phyloP scores from a whole-genome alignment of 2,329 filamentous ascomycete species.

The Colletotrichum sublineola region DNA sequence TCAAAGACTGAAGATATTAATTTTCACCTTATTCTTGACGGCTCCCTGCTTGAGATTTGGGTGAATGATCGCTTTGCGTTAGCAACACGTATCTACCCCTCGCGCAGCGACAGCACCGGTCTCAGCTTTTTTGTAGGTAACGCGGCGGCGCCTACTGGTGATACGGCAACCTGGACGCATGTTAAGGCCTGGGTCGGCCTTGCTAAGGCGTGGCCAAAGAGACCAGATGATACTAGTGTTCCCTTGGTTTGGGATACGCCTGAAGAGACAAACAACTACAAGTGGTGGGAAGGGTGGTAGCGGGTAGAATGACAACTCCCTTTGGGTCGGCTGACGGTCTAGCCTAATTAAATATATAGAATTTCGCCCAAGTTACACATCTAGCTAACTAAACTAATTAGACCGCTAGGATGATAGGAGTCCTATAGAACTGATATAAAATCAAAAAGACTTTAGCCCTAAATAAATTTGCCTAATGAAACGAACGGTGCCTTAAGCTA shows the following conservation, averaged over 20 bases:
- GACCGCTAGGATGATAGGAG: no score
- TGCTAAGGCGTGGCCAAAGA: conserved; percentile 41
- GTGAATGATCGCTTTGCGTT: conserved; percentile 42
- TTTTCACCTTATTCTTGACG: conserved; percentile 39
- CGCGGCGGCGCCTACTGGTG: conserved; percentile 5
- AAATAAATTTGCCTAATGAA: no score
- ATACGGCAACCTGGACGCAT: conserved; percentile 27
- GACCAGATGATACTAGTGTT: conserved; percentile 37
- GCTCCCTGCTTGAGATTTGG: conserved; percentile 43
- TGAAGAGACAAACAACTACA: conserved; percentile 42
- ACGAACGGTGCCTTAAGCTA: no score
- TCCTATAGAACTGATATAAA: no score
- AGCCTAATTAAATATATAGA: no score
- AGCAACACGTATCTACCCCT: conserved; percentile 42
- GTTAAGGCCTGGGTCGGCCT: conserved; percentile 40
- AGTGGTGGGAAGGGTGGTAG: conserved; percentile 37
- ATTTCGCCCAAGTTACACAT: no score
- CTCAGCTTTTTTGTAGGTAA: conserved; percentile 40
- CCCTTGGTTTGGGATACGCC: conserved; percentile 38
- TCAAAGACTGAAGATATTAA: conserved; percentile 31
- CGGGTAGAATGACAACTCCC: no score
- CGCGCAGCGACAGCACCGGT: conserved; percentile 41
- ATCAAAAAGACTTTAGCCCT: no score
- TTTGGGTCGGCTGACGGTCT: no score
- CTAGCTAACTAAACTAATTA: no score